Evolutionary conservation across 2,329 filamentous ascomycete genomes (phyloP), one percentile per base, ranked within the genome.

Genomic region (Tolypocladium guangdongense): DNA sequence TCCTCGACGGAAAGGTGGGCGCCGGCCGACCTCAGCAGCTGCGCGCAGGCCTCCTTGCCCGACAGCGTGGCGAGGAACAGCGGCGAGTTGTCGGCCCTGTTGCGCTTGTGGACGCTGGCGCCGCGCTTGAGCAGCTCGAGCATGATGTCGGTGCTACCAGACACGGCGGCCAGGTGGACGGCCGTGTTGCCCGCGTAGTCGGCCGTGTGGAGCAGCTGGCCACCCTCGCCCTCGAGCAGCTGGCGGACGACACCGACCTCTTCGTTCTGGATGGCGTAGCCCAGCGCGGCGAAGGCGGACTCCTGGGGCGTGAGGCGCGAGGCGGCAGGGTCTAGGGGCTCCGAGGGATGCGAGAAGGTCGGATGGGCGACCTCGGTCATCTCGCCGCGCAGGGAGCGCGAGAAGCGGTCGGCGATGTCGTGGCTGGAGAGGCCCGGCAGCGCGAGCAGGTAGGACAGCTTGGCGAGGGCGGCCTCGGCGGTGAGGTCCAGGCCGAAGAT

Each of bases 401-500:
- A 83, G 82, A 96, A 95, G 56, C 78, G 77, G 56, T 74, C 75
- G 4, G 83, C 78, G 32, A 96, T 83, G 24, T 88, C 84, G 52
- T 78, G 74, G 8, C 80, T 76, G 0, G 79, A 77, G n/a, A 87
- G 74, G 35, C 75, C 77, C 1, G 86, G 83, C 4, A 78, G 67
- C 5, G 88, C 87, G 20, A 96, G 78, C 3, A 96, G 79, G 67
- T 95, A 95, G 1, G 89, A 88, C 32, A 96, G 78, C 69, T 96
- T 96, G 22, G 91, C 93, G 60, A 96, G 80, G 7, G 91, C 91
- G 3, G 89, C 91, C 72, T 96, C 91, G 24, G 87, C 87, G 0
- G 91, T 96, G 71, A 96, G 78, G 64, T 95, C 90, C 59, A 91
- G 82, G 7, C 91, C 91, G 59, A 93, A 91, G 35, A 95, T 88